phyloP scores from a whole-genome alignment of 1,139 yeast genomes.

The Williopsis jadinii region DNA sequence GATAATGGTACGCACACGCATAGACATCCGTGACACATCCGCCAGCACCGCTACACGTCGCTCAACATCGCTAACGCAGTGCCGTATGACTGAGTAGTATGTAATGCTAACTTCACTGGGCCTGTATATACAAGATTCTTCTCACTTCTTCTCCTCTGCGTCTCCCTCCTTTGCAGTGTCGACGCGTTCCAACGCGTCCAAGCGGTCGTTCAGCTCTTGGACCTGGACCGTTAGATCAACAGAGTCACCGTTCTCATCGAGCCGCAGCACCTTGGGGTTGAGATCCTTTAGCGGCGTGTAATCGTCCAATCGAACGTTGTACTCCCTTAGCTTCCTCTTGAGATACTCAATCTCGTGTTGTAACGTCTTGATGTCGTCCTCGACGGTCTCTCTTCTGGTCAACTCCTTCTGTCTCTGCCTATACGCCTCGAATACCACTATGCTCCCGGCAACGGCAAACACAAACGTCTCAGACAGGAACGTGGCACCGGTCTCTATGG shows the following conservation, averaged over 20 bases:
- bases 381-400: slow-evolving; percentile 53
- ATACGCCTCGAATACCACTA: slow-evolving; percentile 67
- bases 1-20: too few relatives aligned
- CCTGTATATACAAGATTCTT: too few relatives aligned
- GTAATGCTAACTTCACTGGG: too few relatives aligned
- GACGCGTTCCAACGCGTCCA: slow-evolving; percentile 7
- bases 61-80: too few relatives aligned
- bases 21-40: too few relatives aligned
- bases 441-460: slow-evolving; percentile 78
- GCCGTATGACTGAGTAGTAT: too few relatives aligned
- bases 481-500: slow-evolving; percentile 79
- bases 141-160: too few relatives aligned
- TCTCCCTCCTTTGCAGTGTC: too few relatives aligned
- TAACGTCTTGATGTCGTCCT: slow-evolving; percentile 60
- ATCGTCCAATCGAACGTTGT: slow-evolving; percentile 40
- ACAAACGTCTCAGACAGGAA: slow-evolving; percentile 73
- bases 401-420: slow-evolving; percentile 62
- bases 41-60: too few relatives aligned
- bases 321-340: slow-evolving; percentile 37
- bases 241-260: slow-evolving; percentile 13
- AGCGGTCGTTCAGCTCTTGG: slow-evolving; percentile 8
- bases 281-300: slow-evolving; percentile 40
- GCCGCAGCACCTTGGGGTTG: slow-evolving; percentile 37
- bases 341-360: slow-evolving; percentile 67
- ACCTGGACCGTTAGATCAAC: slow-evolving; percentile 7